Evolutionary conservation across 805 yeast species (phyloP).

Genomic region (Yarrowia divulgata): DNA sequence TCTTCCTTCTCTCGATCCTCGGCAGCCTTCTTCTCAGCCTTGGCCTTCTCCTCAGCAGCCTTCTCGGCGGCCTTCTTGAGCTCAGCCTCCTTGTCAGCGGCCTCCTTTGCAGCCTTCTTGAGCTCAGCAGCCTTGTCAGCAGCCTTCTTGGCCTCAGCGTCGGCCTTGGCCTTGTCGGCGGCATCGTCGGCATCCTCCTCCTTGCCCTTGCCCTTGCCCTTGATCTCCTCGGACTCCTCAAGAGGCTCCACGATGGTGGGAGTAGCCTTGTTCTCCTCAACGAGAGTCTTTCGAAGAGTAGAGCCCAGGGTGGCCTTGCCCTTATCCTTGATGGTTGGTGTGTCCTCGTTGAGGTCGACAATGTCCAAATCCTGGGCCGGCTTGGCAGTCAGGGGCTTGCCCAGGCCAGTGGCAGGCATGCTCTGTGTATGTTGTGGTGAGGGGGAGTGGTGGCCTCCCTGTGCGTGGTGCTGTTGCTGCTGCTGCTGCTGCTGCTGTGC

Average conservation of each 20-base stretch:
- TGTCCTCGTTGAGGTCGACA: constrained; percentile 27
- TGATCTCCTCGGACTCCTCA: constrained; percentile 25
- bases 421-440: constrained; percentile 35
- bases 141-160: constrained; percentile 24
- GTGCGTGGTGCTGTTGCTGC: constrained; percentile 22
- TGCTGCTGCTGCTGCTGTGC: constrained; percentile 17
- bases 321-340: constrained; percentile 26
- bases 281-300: constrained; percentile 24
- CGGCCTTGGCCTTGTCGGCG: constrained; percentile 42
- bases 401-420: constrained; percentile 30
- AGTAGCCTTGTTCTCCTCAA: constrained; percentile 18
- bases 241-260: constrained; percentile 7
- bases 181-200: constrained; percentile 36
- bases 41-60: constrained; percentile 29
- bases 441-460: constrained; percentile 1
- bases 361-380: constrained; percentile 9
- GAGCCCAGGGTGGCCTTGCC: constrained; percentile 37
- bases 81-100: constrained; percentile 36
- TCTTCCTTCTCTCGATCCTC: constrained; percentile 6
- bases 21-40: constrained; percentile 22
- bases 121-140: constrained; percentile 27
- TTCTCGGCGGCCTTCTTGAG: constrained; percentile 14
- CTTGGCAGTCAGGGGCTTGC: constrained; percentile 35
- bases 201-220: constrained; percentile 38
- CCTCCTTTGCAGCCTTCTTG: constrained; percentile 32